Conservation (phyloP, 2,329 filamentous ascomycete species). For the Penicillium sclerotigenum region DNA sequence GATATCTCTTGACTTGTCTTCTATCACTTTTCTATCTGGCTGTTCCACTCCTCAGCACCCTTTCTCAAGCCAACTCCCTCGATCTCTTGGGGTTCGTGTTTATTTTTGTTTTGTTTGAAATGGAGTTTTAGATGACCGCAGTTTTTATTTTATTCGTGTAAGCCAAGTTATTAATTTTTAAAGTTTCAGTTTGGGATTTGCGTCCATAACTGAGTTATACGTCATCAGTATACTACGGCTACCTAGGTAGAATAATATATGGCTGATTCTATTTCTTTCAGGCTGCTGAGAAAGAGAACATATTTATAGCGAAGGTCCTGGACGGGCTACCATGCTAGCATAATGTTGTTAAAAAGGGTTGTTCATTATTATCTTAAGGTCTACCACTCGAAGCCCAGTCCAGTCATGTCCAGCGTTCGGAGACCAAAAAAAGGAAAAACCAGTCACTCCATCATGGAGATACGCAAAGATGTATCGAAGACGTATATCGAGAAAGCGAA, state of each 20-base stretch:
- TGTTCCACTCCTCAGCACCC: constrained; percentile 5
- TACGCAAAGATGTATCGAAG: not conserved
- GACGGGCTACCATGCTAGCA: not conserved
- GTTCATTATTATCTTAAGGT: constrained; percentile 1
- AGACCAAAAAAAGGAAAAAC: not conserved
- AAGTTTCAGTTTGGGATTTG: not conserved
- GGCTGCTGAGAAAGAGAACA: not conserved
- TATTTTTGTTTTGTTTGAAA: not conserved
- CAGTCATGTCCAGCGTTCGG: not conserved
- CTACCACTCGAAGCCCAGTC: not conserved
- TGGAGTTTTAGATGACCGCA: constrained; percentile 8
- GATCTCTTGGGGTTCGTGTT: not conserved
- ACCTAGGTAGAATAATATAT: too few relatives aligned
- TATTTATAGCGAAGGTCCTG: not conserved
- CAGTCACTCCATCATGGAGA: not conserved
- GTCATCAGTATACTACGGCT: not conserved
- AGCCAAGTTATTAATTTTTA: constrained; percentile 2
- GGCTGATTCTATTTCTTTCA: too few relatives aligned
- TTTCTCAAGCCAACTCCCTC: not conserved
- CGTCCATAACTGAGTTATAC: not conserved
- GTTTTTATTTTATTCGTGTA: constrained; percentile 1
- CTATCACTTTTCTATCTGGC: constrained; percentile 5
- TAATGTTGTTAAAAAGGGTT: not conserved
- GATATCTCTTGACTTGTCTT: not conserved
- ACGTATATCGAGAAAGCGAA: not conserved